These are phyloP conservation scores for Microcyclosporella mali DNA, from an alignment of 2,329 filamentous ascomycete species.

Conservation along the genomic window DNA sequence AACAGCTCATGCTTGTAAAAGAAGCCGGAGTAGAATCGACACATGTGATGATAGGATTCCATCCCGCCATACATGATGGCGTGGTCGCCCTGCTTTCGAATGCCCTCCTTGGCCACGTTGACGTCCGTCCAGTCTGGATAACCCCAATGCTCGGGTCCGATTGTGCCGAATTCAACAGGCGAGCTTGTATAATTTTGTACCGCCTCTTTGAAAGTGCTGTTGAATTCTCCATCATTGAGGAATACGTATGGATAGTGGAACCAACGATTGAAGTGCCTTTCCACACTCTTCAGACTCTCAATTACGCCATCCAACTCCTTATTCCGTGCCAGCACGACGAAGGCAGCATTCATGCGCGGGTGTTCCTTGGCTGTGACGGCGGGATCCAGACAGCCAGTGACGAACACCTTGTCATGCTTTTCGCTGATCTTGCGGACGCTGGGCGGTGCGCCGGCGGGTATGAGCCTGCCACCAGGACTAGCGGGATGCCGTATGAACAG, in stretches of 20 bases:
- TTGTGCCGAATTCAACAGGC: slow-evolving; percentile 86
- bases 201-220: slow-evolving; percentile 83
- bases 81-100: slow-evolving; percentile 90
- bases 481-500: slow-evolving; percentile 84
- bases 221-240: slow-evolving; percentile 95
- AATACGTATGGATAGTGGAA: slow-evolving; percentile 98
- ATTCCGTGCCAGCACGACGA: slow-evolving; percentile 91
- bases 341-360: slow-evolving; percentile 85
- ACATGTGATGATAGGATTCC: slow-evolving; percentile 99
- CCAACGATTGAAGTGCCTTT: slow-evolving; percentile 98
- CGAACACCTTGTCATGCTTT: slow-evolving; percentile 94
- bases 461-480: slow-evolving; percentile 72
- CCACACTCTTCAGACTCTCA: slow-evolving; percentile 94
- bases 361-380: slow-evolving; percentile 61
- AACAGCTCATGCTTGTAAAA: slow-evolving; percentile 97
- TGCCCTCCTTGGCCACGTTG: slow-evolving; percentile 90
- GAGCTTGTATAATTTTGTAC: slow-evolving; percentile 86
- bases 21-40: slow-evolving; percentile 97
- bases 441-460: slow-evolving; percentile 82
- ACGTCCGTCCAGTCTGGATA: slow-evolving; percentile 94
- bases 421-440: slow-evolving; percentile 90
- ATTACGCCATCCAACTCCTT: slow-evolving; percentile 95
- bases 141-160: slow-evolving; percentile 86
- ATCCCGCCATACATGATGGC: slow-evolving; percentile 99
- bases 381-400: slow-evolving; percentile 74